Conservation (phyloP, 495 filamentous ascomycete genomes). For the Geopyxis carbonaria region DNA sequence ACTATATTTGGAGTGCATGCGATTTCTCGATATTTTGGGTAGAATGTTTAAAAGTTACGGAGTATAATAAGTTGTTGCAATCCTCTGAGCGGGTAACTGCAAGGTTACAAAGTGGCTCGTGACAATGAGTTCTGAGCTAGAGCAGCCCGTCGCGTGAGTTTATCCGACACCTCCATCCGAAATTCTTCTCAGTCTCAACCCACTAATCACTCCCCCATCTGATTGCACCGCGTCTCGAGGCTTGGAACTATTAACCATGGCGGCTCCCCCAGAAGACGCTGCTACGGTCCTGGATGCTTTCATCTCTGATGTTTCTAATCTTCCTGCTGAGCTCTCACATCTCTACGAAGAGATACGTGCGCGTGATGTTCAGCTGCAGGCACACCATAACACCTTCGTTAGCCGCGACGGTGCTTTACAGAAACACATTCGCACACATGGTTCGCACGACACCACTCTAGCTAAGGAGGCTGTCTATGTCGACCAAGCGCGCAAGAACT, state of each 20-base stretch:
- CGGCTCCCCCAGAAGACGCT: conserved; percentile 46
- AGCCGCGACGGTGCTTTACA: conserved; percentile 68
- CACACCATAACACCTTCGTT: conserved; percentile 54
- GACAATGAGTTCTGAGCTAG: too few species aligned
- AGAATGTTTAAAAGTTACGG: too few species aligned
- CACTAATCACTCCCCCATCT: not conserved
- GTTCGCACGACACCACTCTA: conserved; percentile 55
- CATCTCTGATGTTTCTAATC: conserved; percentile 70
- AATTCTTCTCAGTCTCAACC: too few species aligned
- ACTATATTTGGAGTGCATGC: too few species aligned
- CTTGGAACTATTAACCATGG: conserved; percentile 16
- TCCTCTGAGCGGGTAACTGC: too few species aligned
- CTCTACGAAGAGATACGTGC: conserved; percentile 85
- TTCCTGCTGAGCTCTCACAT: conserved; percentile 81
- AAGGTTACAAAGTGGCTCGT: too few species aligned
- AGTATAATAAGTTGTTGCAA: too few species aligned
- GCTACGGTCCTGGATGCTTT: conserved; percentile 85
- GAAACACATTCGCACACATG: conserved; percentile 74
- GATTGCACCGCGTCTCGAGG: not conserved
- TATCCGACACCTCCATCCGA: too few species aligned
- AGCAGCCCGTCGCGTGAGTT: too few species aligned
- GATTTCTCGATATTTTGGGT: too few species aligned
- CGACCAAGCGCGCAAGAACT: conserved; percentile 52
- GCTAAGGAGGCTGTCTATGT: conserved; percentile 68
- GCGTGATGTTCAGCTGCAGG: conserved; percentile 66